These are phyloP conservation scores for Solidago caesia DNA, from an alignment of 129 eudicot genomes.

Conservation along the genomic window DNA sequence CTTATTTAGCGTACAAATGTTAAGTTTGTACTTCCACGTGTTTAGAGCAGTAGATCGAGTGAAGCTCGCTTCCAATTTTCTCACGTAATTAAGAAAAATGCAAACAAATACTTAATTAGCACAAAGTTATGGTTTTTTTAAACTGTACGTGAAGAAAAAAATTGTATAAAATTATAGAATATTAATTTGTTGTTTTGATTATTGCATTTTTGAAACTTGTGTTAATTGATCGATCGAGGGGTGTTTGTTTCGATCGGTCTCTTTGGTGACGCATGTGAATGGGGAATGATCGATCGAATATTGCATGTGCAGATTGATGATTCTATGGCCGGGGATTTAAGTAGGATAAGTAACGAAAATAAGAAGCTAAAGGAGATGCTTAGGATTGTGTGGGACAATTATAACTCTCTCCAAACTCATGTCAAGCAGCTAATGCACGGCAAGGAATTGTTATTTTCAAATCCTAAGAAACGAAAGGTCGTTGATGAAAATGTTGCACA, in stretches of 20 bases:
- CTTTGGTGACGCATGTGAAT: neutral
- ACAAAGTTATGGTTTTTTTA: too few species aligned
- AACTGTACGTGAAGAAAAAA: too few species aligned
- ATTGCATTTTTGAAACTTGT: neutral
- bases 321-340: conserved; percentile 23
- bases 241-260: neutral
- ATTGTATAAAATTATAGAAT: too few species aligned
- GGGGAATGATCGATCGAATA: neutral
- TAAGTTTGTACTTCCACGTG: too few species aligned
- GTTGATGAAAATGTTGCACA: conserved; percentile 25
- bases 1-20: too few species aligned
- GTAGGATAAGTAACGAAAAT: conserved; percentile 41
- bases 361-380: conserved; percentile 50
- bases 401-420: conserved; percentile 32
- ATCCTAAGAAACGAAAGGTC: conserved; percentile 44
- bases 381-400: conserved; percentile 24
- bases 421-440: conserved; percentile 29
- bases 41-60: too few species aligned
- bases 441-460: neutral
- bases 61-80: too few species aligned
- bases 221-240: neutral
- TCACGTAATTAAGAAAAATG: too few species aligned
- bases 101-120: too few species aligned
- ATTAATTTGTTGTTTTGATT: too few species aligned
- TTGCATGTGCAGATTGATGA: conserved; percentile 12